Evolutionary conservation across 495 filamentous ascomycete genomes (phyloP), one percentile per base, ranked within the genome.

Genomic region (Tetracladium marchalianum): DNA sequence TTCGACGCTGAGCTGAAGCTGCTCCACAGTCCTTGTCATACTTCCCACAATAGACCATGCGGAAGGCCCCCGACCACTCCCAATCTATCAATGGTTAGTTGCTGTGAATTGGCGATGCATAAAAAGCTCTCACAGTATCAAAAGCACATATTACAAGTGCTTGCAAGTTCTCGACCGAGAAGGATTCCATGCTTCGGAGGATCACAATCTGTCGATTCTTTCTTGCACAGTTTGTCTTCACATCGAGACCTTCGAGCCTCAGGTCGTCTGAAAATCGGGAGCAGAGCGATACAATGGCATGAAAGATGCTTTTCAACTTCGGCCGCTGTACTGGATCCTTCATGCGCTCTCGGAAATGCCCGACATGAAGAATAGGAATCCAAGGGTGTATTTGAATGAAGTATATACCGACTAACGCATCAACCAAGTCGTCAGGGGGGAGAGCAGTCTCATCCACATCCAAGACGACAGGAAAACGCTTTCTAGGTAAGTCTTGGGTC

Each of bases 281-380:
- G 10, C 57, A 56, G 5, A 54, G 48, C 12, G 53, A 49, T 1
- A 61, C 48, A 34, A 66, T 61, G 6, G 64, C 52, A 41, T 67
- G 62, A n/a, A 67, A 47, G 32, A 67, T 44, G 3, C 31, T 41
- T 16, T n/a, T n/a, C 4, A 46, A 16, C 16, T 42, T 46, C 15
- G 52, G 22, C 7, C 54, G 52, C 50, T 58, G 46, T 1, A 50
- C 45, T 3, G 27, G 16, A 13, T 57, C 39, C 35, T 24, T 31
- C 44, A 50, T 33, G 45, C 45, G 31, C 41, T 50, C 44, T 4
- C 36, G 42, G 35, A 44, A 63, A 18, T 54, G 47, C 13, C 45
- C 55, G 31, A 62, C 58, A 33, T 68, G 63, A 6, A 68, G 36
- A 9, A 66, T 61, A 10, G 65, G 65, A 17, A 62, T 66, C 64